Evolutionary conservation across 2,329 filamentous ascomycete species (phyloP).

Genomic region (Aureobasidium sp.): DNA sequence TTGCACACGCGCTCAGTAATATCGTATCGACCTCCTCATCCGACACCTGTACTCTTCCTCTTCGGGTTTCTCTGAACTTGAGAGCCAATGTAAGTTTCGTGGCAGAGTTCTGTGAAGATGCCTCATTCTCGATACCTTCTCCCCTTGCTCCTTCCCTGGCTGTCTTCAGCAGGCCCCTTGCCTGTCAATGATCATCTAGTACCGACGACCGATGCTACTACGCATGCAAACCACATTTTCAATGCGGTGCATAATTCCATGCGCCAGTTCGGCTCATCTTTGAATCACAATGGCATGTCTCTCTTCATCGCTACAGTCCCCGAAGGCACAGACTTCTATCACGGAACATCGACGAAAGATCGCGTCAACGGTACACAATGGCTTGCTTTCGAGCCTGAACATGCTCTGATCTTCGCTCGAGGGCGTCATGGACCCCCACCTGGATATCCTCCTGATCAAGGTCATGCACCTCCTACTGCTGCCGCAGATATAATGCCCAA

Average conservation of each 20-base stretch:
- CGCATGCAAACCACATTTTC: conserved; percentile 53
- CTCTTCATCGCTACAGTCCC: conserved; percentile 60
- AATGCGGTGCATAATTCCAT: conserved; percentile 64
- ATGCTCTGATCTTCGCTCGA: conserved; percentile 56
- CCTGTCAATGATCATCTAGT: not conserved
- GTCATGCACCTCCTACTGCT: not conserved
- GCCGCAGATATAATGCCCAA: not conserved
- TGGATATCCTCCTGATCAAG: not conserved
- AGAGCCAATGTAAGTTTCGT: not conserved
- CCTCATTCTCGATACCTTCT: not conserved
- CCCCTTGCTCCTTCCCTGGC: not conserved
- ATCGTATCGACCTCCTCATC: not conserved
- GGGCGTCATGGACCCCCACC: conserved; percentile 13
- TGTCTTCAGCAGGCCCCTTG: not conserved
- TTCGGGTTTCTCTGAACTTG: not conserved
- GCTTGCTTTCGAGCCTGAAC: conserved; percentile 70
- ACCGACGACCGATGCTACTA: not conserved
- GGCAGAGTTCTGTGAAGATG: not conserved
- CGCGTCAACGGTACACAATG: conserved; percentile 52
- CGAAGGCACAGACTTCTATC: conserved; percentile 56
- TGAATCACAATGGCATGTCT: conserved; percentile 69
- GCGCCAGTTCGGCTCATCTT: conserved; percentile 63
- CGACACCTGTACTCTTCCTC: not conserved
- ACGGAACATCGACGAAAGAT: conserved; percentile 44
- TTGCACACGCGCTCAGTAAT: conserved; percentile 1